A percentile compares a stretch with the other conserved stretches of the same genome.
Evolutionary conservation across 2,329 filamentous ascomycete species (phyloP).

Genomic region (Penicillium sp.): DNA sequence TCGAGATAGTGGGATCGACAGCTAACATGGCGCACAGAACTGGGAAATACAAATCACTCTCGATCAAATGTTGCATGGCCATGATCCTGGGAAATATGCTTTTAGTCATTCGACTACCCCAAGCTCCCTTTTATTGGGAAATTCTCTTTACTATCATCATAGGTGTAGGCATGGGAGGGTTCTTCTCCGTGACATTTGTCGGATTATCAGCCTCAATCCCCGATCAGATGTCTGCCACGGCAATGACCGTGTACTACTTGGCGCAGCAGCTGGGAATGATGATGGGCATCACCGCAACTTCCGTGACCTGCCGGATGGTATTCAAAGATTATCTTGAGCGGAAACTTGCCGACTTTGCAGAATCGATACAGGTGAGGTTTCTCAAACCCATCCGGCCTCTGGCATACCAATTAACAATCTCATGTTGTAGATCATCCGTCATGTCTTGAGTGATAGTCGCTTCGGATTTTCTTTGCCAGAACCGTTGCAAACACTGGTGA

Average conservation of each 20-base stretch:
- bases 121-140: not conserved
- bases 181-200: not conserved
- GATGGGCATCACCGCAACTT: not conserved
- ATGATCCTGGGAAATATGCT: not conserved
- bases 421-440: not conserved
- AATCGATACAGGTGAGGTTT: not conserved
- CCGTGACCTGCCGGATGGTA: not conserved
- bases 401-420: not conserved
- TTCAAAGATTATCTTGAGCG: not conserved
- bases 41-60: not conserved
- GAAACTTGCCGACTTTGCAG: not conserved
- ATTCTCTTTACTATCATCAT: not conserved
- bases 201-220: not conserved
- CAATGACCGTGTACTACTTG: not conserved
- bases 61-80: not conserved
- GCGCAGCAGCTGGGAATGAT: constrained; percentile 3
- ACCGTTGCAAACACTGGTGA: not conserved
- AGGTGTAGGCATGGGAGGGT: not conserved
- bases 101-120: not conserved
- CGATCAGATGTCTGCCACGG: not conserved
- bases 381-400: not conserved
- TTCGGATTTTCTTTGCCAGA: not conserved
- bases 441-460: not conserved
- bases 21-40: not conserved
- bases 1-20: not conserved